These are phyloP conservation scores for Hevea brasiliensis DNA, from an alignment of 345 rosid genomes.

Conservation along the genomic window DNA sequence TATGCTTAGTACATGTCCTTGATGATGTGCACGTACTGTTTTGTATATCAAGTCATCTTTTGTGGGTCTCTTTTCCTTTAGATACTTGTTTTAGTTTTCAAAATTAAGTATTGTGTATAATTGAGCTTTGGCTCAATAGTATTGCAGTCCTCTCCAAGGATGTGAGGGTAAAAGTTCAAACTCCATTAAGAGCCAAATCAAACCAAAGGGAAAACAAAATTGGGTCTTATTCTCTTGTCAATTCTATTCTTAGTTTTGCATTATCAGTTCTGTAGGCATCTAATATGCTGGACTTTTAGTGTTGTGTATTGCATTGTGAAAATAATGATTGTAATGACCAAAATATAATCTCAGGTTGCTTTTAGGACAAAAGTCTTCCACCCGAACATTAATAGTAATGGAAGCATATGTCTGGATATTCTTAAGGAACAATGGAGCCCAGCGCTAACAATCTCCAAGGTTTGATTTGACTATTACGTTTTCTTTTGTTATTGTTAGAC, in stretches of 20 bases:
- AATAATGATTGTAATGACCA: background rate
- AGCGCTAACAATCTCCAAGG: constrained; percentile 28
- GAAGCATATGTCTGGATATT: constrained; percentile 28
- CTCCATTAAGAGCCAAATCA: too few species aligned
- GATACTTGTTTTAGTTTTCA: too few species aligned
- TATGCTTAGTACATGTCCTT: background rate
- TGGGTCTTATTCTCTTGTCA: background rate
- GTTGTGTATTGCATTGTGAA: background rate
- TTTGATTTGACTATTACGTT: constrained; percentile 4
- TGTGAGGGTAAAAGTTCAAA: too few species aligned
- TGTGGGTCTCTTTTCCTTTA: too few species aligned
- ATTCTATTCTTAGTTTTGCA: background rate
- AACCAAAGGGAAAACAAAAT: too few species aligned
- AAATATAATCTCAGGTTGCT: constrained; percentile 14
- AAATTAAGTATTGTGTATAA: too few species aligned
- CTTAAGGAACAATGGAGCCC: constrained; percentile 31
- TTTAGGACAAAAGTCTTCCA: constrained; percentile 29
- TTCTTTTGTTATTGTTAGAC: background rate
- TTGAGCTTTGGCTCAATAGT: too few species aligned
- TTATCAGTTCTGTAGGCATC: background rate
- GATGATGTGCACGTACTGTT: background rate
- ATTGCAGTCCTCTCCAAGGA: too few species aligned
- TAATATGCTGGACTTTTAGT: background rate
- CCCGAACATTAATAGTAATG: constrained; percentile 25
- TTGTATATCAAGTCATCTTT: background rate